These are phyloP conservation scores for Plasmodium reichenowi DNA, from an alignment of 169 alveolate genomes.

Conservation along the genomic window DNA sequence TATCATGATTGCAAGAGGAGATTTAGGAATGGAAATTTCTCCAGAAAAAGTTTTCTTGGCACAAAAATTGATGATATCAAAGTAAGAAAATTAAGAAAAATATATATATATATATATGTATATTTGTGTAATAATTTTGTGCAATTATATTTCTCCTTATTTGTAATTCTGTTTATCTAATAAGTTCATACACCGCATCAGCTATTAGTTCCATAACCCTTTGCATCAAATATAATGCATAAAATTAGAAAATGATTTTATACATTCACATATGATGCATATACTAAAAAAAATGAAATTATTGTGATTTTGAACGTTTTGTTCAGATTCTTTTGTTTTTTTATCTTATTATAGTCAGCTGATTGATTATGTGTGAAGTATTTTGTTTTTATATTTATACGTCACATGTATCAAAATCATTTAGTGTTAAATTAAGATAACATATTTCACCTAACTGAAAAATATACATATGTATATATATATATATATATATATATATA, in stretches of 20 bases:
- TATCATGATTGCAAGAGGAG: slow-evolving; percentile 99
- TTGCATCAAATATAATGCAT: slow-evolving; percentile 33
- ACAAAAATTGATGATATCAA: slow-evolving; percentile 97
- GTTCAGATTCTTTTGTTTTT: slow-evolving; percentile 51
- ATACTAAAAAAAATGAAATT: slow-evolving; percentile 25
- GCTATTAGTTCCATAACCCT: too few species aligned
- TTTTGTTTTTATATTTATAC: neutral
- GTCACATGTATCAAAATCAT: slow-evolving; percentile 42
- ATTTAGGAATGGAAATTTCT: slow-evolving; percentile 99
- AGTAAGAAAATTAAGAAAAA: slow-evolving; percentile 55
- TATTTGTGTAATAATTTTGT: neutral
- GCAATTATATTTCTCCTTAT: slow-evolving; percentile 11
- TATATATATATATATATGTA: neutral
- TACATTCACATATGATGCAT: slow-evolving; percentile 45
- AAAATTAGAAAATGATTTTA: slow-evolving; percentile 24
- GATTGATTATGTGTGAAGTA: slow-evolving; percentile 38
- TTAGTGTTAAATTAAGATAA: slow-evolving; percentile 72
- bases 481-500: slow-evolving; percentile 2
- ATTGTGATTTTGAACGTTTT: slow-evolving; percentile 42
- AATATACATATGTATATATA: neutral
- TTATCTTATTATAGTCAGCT: slow-evolving; percentile 63
- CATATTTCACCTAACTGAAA: neutral
- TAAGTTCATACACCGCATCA: too few species aligned
- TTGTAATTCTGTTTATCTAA: neutral
- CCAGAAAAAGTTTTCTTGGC: slow-evolving; percentile 97